Evolutionary conservation across 1,284 basidiomycete species (phyloP).

Genomic region (Volvariella surrecta): DNA sequence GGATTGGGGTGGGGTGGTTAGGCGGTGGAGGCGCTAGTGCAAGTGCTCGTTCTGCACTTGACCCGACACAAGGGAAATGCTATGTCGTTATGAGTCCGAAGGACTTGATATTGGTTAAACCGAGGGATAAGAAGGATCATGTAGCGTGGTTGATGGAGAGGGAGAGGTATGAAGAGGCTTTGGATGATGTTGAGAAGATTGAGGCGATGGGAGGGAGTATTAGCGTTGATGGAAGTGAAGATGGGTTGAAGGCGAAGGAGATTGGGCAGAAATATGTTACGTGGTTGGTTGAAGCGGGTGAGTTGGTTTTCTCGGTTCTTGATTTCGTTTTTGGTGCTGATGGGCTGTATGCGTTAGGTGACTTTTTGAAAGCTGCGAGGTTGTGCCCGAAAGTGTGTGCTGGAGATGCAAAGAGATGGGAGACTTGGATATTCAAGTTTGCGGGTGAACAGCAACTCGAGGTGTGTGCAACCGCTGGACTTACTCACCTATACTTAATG

Average conservation of each 20-base stretch:
- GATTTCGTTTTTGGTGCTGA: constrained; percentile 2
- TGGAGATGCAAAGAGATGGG: constrained; percentile 79
- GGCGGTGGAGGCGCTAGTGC: constrained; percentile 18
- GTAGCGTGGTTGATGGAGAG: constrained; percentile 90
- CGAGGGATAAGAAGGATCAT: constrained; percentile 86
- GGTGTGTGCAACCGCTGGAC: too few relatives aligned
- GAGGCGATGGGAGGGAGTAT: constrained; percentile 19
- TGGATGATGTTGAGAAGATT: constrained; percentile 74
- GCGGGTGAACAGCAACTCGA: constrained; percentile 78
- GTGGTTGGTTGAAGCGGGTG: constrained; percentile 71
- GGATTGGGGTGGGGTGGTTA: constrained; percentile 3
- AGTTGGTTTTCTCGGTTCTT: constrained; percentile 14
- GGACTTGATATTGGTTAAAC: constrained; percentile 80
- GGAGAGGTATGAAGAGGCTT: constrained; percentile 81
- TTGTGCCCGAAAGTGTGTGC: constrained; percentile 86
- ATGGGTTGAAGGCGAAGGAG: constrained; percentile 52
- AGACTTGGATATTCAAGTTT: constrained; percentile 92
- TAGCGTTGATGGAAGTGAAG: constrained; percentile 17
- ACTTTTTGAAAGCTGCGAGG: constrained; percentile 78
- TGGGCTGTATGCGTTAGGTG: constrained; percentile 36
- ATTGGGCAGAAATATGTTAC: constrained; percentile 84
- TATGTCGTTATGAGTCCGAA: constrained; percentile 84
- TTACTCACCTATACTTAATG: constrained; percentile 12
- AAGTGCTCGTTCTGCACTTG: background rate
- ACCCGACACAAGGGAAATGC: constrained; percentile 23